Evolutionary conservation across 176 grass and related monocot genomes (phyloP).

Genomic region (Oryza brachyantha): DNA sequence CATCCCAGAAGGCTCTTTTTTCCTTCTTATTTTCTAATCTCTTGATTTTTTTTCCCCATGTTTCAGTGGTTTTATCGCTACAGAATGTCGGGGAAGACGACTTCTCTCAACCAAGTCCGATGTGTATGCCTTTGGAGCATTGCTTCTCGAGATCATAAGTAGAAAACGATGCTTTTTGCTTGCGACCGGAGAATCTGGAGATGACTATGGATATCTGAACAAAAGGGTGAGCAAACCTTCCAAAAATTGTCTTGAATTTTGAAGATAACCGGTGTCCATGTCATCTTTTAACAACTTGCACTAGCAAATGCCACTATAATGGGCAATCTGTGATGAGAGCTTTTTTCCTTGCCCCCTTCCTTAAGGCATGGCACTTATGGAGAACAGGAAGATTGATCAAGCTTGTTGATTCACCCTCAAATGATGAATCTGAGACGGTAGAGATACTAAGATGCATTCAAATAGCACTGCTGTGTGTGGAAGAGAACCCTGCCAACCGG

Average conservation of each 20-base stretch:
- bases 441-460: slow-evolving; percentile 30
- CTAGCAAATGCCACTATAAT: not conserved
- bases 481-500: slow-evolving; percentile 15
- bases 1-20: not conserved
- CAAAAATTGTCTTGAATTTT: not conserved
- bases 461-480: slow-evolving; percentile 28
- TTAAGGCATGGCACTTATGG: slow-evolving; percentile 16
- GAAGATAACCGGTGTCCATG: not conserved
- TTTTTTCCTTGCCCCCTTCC: not conserved
- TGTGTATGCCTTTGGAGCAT: slow-evolving; percentile 36
- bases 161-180: slow-evolving; percentile 17
- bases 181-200: slow-evolving; percentile 17
- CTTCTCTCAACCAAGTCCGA: slow-evolving; percentile 40
- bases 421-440: not conserved
- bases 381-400: slow-evolving; percentile 8
- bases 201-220: slow-evolving; percentile 26
- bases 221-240: slow-evolving; percentile 14
- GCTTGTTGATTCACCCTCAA: not conserved
- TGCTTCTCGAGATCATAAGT: slow-evolving; percentile 37
- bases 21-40: not conserved
- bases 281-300: not conserved
- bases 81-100: slow-evolving; percentile 18
- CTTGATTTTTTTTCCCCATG: not conserved
- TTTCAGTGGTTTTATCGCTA: slow-evolving; percentile 43
- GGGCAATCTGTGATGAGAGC: too few relatives aligned